Evolutionary conservation across 495 filamentous ascomycete species (phyloP).

Genomic region (Talaromyces nanjingensis): DNA sequence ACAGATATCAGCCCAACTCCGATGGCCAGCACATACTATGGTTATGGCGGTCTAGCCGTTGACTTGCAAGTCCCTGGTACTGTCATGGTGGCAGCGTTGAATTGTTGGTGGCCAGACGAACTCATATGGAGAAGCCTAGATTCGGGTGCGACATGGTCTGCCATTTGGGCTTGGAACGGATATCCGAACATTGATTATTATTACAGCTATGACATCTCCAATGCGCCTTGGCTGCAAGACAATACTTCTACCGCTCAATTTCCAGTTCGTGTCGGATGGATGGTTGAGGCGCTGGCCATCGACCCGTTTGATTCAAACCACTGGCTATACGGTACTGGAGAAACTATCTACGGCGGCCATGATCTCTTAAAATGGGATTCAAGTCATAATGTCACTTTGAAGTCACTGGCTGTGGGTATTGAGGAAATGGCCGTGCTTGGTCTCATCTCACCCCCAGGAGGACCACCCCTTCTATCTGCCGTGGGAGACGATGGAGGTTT

Average conservation of each 20-base stretch:
- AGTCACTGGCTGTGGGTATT: constrained; percentile 47
- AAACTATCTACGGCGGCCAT: constrained; percentile 46
- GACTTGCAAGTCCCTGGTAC: constrained; percentile 49
- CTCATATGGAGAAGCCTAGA: constrained; percentile 47
- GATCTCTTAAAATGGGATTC: constrained; percentile 35
- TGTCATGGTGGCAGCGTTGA: constrained; percentile 47
- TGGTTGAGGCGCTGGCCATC: constrained; percentile 55
- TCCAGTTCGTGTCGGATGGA: constrained; percentile 43
- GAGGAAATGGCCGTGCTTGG: constrained; percentile 51
- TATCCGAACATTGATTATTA: constrained; percentile 41
- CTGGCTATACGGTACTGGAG: constrained; percentile 52
- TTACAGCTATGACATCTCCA: constrained; percentile 28
- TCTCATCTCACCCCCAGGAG: constrained; percentile 44
- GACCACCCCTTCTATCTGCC: constrained; percentile 46
- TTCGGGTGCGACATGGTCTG: constrained; percentile 46
- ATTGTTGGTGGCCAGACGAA: constrained; percentile 54
- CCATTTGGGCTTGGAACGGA: constrained; percentile 42
- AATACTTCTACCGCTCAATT: constrained; percentile 13
- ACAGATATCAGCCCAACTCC: constrained; percentile 47
- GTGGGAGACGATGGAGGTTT: constrained; percentile 57
- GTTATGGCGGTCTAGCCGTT: constrained; percentile 49
- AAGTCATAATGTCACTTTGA: constrained; percentile 39
- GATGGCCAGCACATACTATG: constrained; percentile 33
- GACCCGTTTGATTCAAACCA: constrained; percentile 54
- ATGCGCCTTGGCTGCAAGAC: constrained; percentile 21